Evolutionary conservation across 345 rosid species (phyloP).

Genomic region (Carallia brachiata): DNA sequence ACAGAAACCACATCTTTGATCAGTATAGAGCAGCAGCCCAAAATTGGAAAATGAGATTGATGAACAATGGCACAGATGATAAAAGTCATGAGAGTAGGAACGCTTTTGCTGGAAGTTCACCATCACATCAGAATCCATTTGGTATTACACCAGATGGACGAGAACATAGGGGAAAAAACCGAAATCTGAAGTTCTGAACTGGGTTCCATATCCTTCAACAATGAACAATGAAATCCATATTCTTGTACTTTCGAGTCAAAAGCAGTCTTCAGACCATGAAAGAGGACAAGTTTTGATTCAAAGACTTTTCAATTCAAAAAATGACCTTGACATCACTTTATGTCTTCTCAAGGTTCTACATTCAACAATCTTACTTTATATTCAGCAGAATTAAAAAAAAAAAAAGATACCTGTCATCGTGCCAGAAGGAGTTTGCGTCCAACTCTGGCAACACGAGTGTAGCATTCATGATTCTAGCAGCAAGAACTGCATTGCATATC

Average conservation of each 20-base stretch:
- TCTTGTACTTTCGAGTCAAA: no score
- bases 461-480: slow-evolving; percentile 99
- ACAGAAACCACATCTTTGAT: slow-evolving; percentile 2
- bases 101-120: no score
- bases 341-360: background rate
- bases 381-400: background rate
- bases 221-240: no score
- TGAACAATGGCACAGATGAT: background rate
- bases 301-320: background rate
- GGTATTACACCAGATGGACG: no score
- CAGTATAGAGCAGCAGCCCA: background rate
- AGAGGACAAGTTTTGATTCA: no score
- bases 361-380: background rate
- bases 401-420: slow-evolving; percentile 77
- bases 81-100: no score
- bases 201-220: no score
- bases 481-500: slow-evolving; percentile 99
- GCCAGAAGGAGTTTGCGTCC: slow-evolving; percentile 99
- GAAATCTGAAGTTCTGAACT: no score
- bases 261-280: no score
- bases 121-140: no score
- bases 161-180: no score
- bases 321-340: background rate
- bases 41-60: background rate
- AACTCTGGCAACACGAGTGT: slow-evolving; percentile 93